Conservation (phyloP, 768 basidiomycete species). For the Pleurotus citrinopileatus region DNA sequence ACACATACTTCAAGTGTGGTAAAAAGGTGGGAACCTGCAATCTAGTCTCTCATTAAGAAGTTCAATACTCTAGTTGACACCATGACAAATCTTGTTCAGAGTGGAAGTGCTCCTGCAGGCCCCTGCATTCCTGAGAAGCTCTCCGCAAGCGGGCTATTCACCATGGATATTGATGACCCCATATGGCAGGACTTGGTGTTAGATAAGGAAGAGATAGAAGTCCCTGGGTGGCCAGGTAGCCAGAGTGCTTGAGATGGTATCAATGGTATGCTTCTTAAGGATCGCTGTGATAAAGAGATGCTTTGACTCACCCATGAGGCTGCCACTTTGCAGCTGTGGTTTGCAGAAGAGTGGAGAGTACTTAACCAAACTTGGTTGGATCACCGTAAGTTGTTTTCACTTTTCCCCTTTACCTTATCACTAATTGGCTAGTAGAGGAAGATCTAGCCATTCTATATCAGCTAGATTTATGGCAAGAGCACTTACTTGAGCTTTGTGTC, state of each 20-base stretch:
- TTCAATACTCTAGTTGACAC: slow-evolving; percentile 27
- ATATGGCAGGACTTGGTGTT: slow-evolving; percentile 31
- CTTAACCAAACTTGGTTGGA: neutral
- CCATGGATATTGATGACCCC: slow-evolving; percentile 32
- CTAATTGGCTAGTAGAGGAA: neutral
- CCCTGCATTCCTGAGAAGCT: slow-evolving; percentile 22
- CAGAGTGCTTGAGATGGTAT: slow-evolving; percentile 25
- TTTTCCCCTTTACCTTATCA: neutral
- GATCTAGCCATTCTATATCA: neutral
- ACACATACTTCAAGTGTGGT: slow-evolving; percentile 25
- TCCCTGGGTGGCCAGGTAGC: slow-evolving; percentile 26
- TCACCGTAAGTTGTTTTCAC: neutral
- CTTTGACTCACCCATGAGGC: neutral
- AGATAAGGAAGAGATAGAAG: slow-evolving; percentile 9
- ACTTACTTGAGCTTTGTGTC: neutral
- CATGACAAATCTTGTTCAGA: slow-evolving; percentile 18
- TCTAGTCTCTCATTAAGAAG: slow-evolving; percentile 17
- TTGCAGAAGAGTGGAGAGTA: neutral
- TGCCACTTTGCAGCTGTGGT: neutral
- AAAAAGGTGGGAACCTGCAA: slow-evolving; percentile 23
- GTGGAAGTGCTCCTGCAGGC: slow-evolving; percentile 18
- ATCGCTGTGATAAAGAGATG: slow-evolving; percentile 25
- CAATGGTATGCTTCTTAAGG: slow-evolving; percentile 20
- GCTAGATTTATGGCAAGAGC: neutral
- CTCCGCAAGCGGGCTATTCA: slow-evolving; percentile 19